phyloP scores from a whole-genome alignment of 2,329 filamentous ascomycete genomes.

The Aaosphaeria pasadenensis region DNA sequence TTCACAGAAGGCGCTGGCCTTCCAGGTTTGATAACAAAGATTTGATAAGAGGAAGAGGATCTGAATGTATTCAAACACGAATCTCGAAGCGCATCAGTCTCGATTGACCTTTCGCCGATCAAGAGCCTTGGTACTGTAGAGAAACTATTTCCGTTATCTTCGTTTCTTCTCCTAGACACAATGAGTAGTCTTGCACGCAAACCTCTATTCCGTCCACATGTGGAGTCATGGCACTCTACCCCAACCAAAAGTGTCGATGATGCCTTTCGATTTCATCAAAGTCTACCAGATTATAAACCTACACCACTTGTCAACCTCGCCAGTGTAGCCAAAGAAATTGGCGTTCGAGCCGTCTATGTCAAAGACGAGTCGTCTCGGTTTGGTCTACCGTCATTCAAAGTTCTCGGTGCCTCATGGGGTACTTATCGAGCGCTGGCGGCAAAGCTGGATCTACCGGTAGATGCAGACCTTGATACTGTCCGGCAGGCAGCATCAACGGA shows the following conservation, averaged over 20 bases:
- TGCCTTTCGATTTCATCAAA: not conserved
- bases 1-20: no score
- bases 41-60: no score
- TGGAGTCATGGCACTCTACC: no score
- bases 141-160: no score
- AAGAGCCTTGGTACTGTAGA: no score
- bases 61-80: no score
- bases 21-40: no score
- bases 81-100: no score
- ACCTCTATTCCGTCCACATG: no score
- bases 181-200: no score
- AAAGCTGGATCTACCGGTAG: not conserved
- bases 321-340: not conserved
- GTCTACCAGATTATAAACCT: not conserved
- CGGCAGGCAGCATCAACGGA: not conserved
- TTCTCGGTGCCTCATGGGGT: not conserved
- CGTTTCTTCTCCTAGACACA: no score
- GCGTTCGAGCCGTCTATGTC: not conserved
- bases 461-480: not conserved
- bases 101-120: no score
- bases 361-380: not conserved
- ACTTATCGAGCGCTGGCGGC: not conserved
- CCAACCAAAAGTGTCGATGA: not conserved
- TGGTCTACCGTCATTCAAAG: not conserved
- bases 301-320: not conserved